A percentile compares a stretch with the other conserved stretches of the same genome.
Evolutionary conservation across 2,329 filamentous ascomycete genomes (phyloP).

Genomic region (Kalaharituber pfeilii): DNA sequence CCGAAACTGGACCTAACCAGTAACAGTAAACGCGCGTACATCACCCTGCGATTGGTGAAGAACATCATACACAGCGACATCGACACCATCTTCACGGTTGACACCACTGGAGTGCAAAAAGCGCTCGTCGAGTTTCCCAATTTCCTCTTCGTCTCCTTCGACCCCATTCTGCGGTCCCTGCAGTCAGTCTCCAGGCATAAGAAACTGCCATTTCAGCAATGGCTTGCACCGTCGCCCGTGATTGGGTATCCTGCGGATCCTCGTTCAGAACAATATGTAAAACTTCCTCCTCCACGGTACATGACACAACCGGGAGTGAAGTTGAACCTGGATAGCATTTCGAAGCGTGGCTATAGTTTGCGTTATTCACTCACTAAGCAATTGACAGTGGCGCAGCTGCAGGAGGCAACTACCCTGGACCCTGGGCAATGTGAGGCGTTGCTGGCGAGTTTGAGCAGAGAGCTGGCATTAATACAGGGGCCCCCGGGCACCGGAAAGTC

Average conservation of each 20-base stretch:
- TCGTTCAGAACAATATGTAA: neutral
- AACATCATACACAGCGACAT: too few species aligned
- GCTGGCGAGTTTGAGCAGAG: conserved; percentile 36
- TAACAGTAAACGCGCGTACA: conserved; percentile 19
- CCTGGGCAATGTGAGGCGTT: conserved; percentile 36
- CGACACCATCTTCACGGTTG: neutral
- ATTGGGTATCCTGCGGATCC: neutral
- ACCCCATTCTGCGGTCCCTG: conserved; percentile 23
- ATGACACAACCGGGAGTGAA: conserved; percentile 7
- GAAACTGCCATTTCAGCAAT: too few species aligned
- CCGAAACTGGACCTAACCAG: conserved; percentile 11
- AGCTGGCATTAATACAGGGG: conserved; percentile 47
- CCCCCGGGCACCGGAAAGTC: conserved; percentile 55
- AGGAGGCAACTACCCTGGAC: conserved; percentile 35
- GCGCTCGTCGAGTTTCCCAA: conserved; percentile 24
- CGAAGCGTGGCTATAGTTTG: neutral
- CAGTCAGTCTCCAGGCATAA: conserved; percentile 21
- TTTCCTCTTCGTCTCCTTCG: conserved; percentile 23
- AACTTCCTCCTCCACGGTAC: conserved; percentile 15
- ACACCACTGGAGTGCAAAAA: conserved; percentile 3
- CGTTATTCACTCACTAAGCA: conserved; percentile 9
- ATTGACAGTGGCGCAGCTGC: conserved; percentile 17
- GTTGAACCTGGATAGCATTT: conserved; percentile 13
- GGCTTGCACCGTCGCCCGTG: too few species aligned
- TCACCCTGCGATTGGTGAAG: conserved; percentile 18